These are phyloP conservation scores for Colletotrichum horii DNA, from an alignment of 2,329 filamentous ascomycete genomes.

Conservation along the genomic window DNA sequence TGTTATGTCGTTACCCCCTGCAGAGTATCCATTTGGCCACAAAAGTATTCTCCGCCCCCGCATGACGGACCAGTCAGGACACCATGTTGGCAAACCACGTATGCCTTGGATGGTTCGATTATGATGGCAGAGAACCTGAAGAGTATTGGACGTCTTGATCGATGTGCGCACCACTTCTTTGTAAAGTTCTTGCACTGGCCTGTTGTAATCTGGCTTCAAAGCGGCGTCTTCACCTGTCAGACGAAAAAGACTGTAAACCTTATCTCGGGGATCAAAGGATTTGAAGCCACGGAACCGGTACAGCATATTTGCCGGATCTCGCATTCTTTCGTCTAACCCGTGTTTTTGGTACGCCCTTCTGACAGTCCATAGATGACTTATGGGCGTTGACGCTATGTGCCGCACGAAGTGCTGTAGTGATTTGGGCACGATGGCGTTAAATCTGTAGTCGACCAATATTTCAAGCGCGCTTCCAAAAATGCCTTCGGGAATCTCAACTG, in stretches of 20 bases:
- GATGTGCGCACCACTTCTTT: fast-evolving
- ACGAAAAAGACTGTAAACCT: neutral
- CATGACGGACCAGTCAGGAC: neutral
- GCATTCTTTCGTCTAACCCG: neutral
- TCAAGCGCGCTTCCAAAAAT: neutral
- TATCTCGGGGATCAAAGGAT: neutral
- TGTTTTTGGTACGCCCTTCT: neutral
- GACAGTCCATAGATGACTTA: neutral
- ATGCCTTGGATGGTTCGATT: neutral
- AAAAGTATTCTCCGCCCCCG: neutral
- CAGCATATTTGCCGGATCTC: neutral
- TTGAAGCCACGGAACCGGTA: neutral
- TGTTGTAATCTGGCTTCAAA: neutral
- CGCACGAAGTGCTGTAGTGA: neutral
- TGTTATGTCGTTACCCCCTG: no score
- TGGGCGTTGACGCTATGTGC: neutral
- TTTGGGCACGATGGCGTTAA: neutral
- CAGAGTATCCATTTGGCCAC: fast-evolving
- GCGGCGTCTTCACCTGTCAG: neutral
- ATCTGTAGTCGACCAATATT: neutral
- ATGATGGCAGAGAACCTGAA: neutral
- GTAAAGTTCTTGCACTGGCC: fast-evolving
- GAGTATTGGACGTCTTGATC: fast-evolving
- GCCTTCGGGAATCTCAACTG: neutral
- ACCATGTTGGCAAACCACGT: fast-evolving